phyloP scores from a whole-genome alignment of 768 basidiomycete genomes.

The Grammothele lineata region DNA sequence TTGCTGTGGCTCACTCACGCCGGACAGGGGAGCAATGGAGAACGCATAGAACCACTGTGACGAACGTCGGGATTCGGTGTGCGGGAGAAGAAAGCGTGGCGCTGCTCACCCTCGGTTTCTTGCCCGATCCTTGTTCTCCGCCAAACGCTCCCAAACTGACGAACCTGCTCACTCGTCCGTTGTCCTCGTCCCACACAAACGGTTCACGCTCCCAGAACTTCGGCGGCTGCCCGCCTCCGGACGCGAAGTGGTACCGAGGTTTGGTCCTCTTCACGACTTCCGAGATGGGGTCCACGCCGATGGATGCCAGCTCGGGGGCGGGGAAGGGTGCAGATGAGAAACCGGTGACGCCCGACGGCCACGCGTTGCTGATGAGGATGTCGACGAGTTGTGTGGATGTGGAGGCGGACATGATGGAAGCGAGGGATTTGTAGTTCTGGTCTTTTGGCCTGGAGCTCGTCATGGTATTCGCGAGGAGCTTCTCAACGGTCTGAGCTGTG shows the following conservation, averaged over 20 bases:
- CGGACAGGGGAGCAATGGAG: slow-evolving; percentile 56
- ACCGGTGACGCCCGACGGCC: slow-evolving; percentile 63
- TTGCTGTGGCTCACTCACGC: slow-evolving; percentile 31
- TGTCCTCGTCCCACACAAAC: slow-evolving; percentile 75
- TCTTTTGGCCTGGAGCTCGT: slow-evolving; percentile 41
- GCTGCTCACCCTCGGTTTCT: slow-evolving; percentile 73
- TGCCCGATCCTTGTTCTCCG: slow-evolving; percentile 48
- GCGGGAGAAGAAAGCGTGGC: too few relatives aligned
- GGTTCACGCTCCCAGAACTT: slow-evolving; percentile 97
- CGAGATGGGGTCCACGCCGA: slow-evolving; percentile 55
- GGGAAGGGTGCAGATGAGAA: slow-evolving; percentile 50
- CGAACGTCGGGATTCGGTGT: too few relatives aligned
- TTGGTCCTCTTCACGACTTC: slow-evolving; percentile 61
- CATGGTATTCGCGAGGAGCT: slow-evolving; percentile 67
- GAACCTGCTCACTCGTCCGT: slow-evolving; percentile 68
- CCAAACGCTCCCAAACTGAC: slow-evolving; percentile 90
- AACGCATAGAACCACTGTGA: slow-evolving; percentile 97
- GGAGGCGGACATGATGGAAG: slow-evolving; percentile 60
- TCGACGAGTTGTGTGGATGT: slow-evolving; percentile 67
- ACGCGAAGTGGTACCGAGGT: slow-evolving; percentile 87
- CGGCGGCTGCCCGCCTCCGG: slow-evolving; percentile 56
- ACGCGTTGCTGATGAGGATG: slow-evolving; percentile 76
- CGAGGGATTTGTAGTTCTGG: slow-evolving; percentile 57
- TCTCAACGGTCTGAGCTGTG: slow-evolving; percentile 62
- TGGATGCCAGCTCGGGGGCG: slow-evolving; percentile 38